phyloP scores from a whole-genome alignment of 768 basidiomycete species.

The Vararia minispora region DNA sequence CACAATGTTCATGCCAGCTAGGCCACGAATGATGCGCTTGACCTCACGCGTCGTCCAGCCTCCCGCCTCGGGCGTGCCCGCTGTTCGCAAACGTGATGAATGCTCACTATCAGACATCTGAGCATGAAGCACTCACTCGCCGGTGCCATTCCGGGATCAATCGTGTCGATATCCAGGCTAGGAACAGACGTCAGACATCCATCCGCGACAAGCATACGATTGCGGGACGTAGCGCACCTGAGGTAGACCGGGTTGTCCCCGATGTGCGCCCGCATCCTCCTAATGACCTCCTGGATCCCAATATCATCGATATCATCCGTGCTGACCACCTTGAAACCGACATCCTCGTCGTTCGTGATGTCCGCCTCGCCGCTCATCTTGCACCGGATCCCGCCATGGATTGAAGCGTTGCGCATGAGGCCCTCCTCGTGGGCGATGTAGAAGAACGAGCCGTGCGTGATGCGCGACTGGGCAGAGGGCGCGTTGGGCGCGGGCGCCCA shows the following conservation, averaged over 20 bases:
- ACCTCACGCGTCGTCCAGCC: conserved; percentile 80
- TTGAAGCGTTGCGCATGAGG: conserved; percentile 57
- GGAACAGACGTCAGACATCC: neutral
- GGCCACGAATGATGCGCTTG: conserved; percentile 69
- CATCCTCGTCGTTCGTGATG: conserved; percentile 54
- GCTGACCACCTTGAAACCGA: conserved; percentile 72
- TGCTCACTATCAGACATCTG: too few relatives aligned
- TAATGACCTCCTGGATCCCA: conserved; percentile 59
- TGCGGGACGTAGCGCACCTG: conserved; percentile 23
- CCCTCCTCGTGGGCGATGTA: conserved; percentile 69
- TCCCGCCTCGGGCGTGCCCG: conserved; percentile 77
- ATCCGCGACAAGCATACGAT: neutral
- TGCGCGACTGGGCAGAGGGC: conserved; percentile 44
- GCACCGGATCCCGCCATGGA: conserved; percentile 82
- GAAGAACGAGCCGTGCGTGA: conserved; percentile 86
- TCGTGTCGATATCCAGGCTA: conserved; percentile 74
- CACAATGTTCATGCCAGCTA: conserved; percentile 74
- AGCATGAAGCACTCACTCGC: conserved; percentile 59
- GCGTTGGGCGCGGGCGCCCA: conserved; percentile 35
- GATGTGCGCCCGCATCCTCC: conserved; percentile 58
- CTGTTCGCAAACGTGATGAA: conserved; percentile 23
- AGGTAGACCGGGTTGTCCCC: conserved; percentile 71
- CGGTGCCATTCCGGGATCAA: conserved; percentile 74
- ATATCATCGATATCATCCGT: conserved; percentile 78
- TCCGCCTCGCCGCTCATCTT: conserved; percentile 51